A percentile compares a stretch with the other conserved stretches of the same genome.
Evolutionary conservation across 1,139 yeast genomes (phyloP).

Genomic region (Yamadazyma trypodendri): DNA sequence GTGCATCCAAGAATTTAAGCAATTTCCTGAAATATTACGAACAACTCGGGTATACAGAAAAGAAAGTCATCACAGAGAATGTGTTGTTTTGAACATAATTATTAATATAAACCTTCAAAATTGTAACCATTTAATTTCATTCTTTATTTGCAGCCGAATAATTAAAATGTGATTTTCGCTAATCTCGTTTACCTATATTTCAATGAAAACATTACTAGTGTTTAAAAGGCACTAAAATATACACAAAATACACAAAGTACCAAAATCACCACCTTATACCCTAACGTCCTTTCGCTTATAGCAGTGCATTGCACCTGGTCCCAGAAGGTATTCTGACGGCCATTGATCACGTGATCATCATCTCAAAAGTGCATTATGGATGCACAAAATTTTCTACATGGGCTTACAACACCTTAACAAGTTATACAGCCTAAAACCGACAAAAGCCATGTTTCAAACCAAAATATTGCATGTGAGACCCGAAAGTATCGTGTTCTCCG

Average conservation of each 20-base stretch:
- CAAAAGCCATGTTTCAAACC: constrained; percentile 15
- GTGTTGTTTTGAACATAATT: constrained; percentile 10
- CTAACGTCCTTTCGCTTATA: too few species aligned
- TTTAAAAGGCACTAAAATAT: too few species aligned
- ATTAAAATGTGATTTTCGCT: not conserved
- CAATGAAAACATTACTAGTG: too few species aligned
- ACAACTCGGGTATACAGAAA: constrained; percentile 55
- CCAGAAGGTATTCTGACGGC: too few species aligned
- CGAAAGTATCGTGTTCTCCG: constrained; percentile 26
- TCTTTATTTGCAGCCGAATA: not conserved
- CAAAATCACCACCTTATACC: too few species aligned
- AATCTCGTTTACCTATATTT: too few species aligned
- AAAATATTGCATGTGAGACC: constrained; percentile 32
- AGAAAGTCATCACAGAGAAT: constrained; percentile 49
- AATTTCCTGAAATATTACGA: constrained; percentile 56
- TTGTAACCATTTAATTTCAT: too few species aligned
- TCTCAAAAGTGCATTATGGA: not conserved
- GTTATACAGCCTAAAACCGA: not conserved
- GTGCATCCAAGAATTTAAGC: constrained; percentile 53
- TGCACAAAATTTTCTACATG: constrained; percentile 2
- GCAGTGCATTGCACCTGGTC: too few species aligned
- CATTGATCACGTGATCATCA: constrained; percentile 1
- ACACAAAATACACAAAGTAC: not conserved
- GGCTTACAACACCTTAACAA: not conserved
- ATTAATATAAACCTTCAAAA: not conserved